Evolutionary conservation across 192 early-diverging fungal species (phyloP), one percentile per base, ranked within the genome.

Genomic region (Backusella australiensis): DNA sequence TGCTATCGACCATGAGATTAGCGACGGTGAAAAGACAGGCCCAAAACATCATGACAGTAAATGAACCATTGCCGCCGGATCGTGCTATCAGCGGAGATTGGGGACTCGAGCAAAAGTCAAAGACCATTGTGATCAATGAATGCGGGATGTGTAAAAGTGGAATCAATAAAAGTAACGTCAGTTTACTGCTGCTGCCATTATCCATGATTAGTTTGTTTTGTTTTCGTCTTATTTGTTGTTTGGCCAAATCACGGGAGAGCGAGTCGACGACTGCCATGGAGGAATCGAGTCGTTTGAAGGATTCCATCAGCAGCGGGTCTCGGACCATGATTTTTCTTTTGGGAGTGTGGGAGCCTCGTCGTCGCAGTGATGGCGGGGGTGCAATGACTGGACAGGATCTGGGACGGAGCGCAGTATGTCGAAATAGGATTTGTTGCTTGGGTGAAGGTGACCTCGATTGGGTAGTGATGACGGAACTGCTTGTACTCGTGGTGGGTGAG

Each of bases 251-350:
- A 68, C 79, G 74, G 23, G 74, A 80, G 21, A 81, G 72, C 15
- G 80, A 81, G 8, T 76, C 80, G 15, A 81, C 80, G 12, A 81
- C 19, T 4, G 80, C 80, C 44, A 81, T 59, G 3, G 75, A 77
- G 15, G 75, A 41, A 53, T 81, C 80, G 8, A 81, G 52, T 17
- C 80, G 75, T 59, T 77, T 75, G 23, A 77, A 77, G 6, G 80
- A 81, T 38, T 46, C 78, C n/a, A 71, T 9, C 46, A 49, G 19
- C 0, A 79, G 41, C 6, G 78, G 73, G 11, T 79, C 78, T 15
- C 23, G 19, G 6, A 32, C 11, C 21, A 34, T 67, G 34, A 0
- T 49, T 34, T 53, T 44, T 69, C 26, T 69, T 6, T 38, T 41
- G 9, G 36, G 59, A 7, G 73, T 74, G 34, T 66, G 34, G 11